Conservation (phyloP, 164 flowering plant species). For the Vitis rotundifolia region DNA sequence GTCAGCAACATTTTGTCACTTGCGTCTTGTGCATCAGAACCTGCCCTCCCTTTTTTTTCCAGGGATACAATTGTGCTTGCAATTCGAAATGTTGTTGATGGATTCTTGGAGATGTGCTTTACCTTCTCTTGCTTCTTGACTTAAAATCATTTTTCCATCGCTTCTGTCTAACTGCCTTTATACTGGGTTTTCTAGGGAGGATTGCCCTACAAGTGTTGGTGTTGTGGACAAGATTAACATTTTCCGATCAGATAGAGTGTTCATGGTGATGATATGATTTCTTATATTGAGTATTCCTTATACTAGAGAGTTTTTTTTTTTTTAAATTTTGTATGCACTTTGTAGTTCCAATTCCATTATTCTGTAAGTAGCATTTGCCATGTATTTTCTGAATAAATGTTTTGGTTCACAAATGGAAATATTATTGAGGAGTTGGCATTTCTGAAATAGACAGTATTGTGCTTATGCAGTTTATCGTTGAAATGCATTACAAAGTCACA, state of each 20-base stretch:
- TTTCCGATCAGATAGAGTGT: slow-evolving; percentile 94
- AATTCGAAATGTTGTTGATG: slow-evolving; percentile 84
- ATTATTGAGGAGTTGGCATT: no score
- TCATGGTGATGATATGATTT: slow-evolving; percentile 53
- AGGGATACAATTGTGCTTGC: slow-evolving; percentile 55
- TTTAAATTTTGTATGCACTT: background rate
- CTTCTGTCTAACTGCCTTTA: slow-evolving; percentile 2
- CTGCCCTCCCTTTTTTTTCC: slow-evolving; percentile 67
- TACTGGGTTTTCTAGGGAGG: slow-evolving; percentile 49
- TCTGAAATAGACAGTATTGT: background rate
- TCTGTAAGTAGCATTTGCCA: background rate
- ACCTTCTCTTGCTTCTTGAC: slow-evolving; percentile 1
- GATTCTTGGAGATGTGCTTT: slow-evolving; percentile 76
- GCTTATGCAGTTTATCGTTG: slow-evolving; percentile 72
- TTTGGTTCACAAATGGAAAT: background rate
- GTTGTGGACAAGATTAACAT: slow-evolving; percentile 79
- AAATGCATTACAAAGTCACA: slow-evolving; percentile 77
- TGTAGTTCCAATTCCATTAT: background rate
- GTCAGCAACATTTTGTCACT: slow-evolving; percentile 75
- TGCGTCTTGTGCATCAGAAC: slow-evolving; percentile 59
- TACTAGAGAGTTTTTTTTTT: background rate
- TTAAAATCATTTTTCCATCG: background rate
- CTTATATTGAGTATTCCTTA: background rate
- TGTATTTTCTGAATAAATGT: background rate
- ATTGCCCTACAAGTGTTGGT: slow-evolving; percentile 31